These are phyloP conservation scores for Rasamsonia emersonii DNA, from an alignment of 2,329 filamentous ascomycete species.

Conservation along the genomic window DNA sequence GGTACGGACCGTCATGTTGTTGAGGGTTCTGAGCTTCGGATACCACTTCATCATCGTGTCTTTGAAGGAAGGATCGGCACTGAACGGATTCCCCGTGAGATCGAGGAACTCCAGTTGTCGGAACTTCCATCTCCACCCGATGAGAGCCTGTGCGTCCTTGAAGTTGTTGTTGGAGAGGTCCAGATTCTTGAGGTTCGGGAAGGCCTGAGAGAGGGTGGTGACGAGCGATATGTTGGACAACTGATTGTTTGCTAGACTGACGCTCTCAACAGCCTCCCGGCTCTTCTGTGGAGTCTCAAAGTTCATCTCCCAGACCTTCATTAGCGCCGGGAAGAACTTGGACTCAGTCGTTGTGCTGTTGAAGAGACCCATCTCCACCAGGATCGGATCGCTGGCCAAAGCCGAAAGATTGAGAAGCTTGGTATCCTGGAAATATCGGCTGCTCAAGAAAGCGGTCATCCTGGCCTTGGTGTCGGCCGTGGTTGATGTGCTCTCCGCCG, in stretches of 20 bases:
- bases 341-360: constrained; percentile 59
- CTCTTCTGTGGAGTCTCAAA: constrained; percentile 67
- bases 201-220: constrained; percentile 64
- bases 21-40: constrained; percentile 68
- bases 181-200: constrained; percentile 79
- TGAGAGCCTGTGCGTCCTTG: constrained; percentile 56
- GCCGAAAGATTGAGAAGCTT: constrained; percentile 80
- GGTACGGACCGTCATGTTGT: constrained; percentile 64
- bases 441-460: constrained; percentile 61
- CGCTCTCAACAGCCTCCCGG: constrained; percentile 68
- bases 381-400: constrained; percentile 61
- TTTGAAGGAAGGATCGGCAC: constrained; percentile 52
- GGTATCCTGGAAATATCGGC: constrained; percentile 60
- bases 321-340: constrained; percentile 87
- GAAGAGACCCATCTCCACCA: constrained; percentile 69
- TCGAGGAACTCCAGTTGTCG: constrained; percentile 71
- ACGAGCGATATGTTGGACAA: constrained; percentile 65
- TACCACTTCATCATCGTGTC: constrained; percentile 71
- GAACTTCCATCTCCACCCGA: constrained; percentile 72
- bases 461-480: constrained; percentile 56
- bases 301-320: constrained; percentile 71
- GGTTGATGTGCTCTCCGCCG: constrained; percentile 22
- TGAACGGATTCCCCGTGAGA: constrained; percentile 67
- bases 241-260: constrained; percentile 73
- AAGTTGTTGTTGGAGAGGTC: constrained; percentile 83